Conservation (phyloP, 768 basidiomycete species). For the Lactarius akahatsu region DNA sequence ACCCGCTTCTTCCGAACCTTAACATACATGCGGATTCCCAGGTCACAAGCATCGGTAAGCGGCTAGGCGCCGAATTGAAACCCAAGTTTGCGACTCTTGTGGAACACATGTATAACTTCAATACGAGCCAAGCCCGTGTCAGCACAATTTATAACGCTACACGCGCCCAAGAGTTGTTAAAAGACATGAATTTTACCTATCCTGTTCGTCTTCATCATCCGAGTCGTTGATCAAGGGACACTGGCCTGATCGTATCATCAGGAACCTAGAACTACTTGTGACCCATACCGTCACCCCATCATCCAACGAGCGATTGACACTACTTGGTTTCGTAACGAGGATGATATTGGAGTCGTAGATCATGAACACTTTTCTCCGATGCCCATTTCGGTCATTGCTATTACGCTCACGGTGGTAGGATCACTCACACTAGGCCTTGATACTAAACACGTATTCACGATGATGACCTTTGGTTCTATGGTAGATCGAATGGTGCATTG, state of each 20-base stretch:
- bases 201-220: background rate
- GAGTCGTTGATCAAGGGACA: background rate
- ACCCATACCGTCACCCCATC: conserved; percentile 13
- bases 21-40: background rate
- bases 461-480: background rate
- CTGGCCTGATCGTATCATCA: background rate
- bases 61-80: conserved; percentile 5
- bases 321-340: conserved; percentile 10
- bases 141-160: conserved; percentile 1
- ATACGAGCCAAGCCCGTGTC: background rate
- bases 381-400: conserved; percentile 2
- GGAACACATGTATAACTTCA: conserved; percentile 5
- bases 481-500: background rate
- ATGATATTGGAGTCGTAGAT: background rate
- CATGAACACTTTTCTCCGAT: conserved; percentile 5
- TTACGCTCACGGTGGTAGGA: conserved; percentile 5
- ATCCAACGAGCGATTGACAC: conserved; percentile 12
- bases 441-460: background rate
- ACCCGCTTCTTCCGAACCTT: background rate
- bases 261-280: background rate
- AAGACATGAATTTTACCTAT: conserved; percentile 10
- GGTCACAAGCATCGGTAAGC: background rate
- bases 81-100: conserved; percentile 10
- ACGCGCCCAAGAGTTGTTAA: conserved; percentile 8
- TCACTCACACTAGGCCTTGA: background rate